Conservation (phyloP, 116 monocot species). For the Trichopus zeylanicus region DNA sequence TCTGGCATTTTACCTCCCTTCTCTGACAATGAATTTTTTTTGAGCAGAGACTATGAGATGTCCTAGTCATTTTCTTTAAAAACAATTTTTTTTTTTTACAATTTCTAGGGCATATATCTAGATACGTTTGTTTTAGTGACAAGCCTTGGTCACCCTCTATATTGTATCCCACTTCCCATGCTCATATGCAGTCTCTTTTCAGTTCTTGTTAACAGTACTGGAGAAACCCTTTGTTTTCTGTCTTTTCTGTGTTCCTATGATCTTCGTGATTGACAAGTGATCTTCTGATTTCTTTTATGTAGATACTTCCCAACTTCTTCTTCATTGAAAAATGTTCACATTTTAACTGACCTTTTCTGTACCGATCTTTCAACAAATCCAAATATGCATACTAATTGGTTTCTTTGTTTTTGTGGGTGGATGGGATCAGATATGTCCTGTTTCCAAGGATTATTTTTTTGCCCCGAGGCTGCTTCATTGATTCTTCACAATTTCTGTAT, state of each 20-base stretch:
- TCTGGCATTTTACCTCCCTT: neutral
- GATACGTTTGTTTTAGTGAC: too few species aligned
- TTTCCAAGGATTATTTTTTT: slow-evolving; percentile 91
- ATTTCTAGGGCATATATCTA: too few species aligned
- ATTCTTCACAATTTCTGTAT: slow-evolving; percentile 93
- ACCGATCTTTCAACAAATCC: neutral
- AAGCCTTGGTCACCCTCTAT: too few species aligned
- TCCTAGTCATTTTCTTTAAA: neutral
- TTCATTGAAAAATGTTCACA: neutral
- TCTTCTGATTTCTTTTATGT: too few species aligned
- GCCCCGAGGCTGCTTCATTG: slow-evolving; percentile 65
- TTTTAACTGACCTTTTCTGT: neutral
- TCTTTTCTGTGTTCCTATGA: neutral
- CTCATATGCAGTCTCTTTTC: neutral
- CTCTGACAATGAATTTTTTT: too few species aligned
- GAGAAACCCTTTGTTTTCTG: neutral
- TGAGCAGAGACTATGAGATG: too few species aligned
- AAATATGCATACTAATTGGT: neutral
- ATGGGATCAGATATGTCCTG: slow-evolving; percentile 68
- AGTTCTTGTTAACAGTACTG: too few species aligned
- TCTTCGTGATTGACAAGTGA: neutral
- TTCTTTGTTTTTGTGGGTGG: neutral
- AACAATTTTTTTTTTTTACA: too few species aligned
- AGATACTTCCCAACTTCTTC: neutral
- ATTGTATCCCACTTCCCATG: neutral